Base-by-base conservation (phyloP, 192 early-diverging fungal species). In the Coemansia sp. region DNA sequence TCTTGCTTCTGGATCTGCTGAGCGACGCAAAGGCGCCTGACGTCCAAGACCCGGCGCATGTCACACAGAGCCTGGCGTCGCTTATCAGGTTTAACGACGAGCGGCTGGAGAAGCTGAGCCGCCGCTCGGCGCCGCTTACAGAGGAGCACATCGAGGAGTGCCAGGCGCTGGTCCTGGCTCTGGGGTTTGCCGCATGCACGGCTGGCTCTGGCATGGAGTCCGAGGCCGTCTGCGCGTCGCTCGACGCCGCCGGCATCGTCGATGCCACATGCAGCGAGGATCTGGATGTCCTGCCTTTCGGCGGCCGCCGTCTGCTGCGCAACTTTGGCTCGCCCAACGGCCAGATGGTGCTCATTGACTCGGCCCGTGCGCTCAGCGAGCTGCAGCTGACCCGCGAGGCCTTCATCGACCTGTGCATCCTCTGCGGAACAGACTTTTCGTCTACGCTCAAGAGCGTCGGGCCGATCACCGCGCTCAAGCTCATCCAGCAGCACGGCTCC, bases 351-450 rank as follows among this genome's bases (percentile, higher is more conserved):
- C 65, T 77, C 7, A 82, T 90, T 28, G 81, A 89, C 63, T 76
- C 83, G 2, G 32, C 69, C 19, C 46, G 62, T 27, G 86, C 83
- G 9, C 64, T 68, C 28, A 39, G 51, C 18, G 74, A 67, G 22
- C 71, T 91, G 14, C 76, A 78, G 4, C 60, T 91, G 18, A 82
- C 69, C 6, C 68, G 73, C 30, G 63, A 65, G 25, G 68, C 78
- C 6, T 91, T 89, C 64, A 55, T 86, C 6, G 88, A 92, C 62
- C 24, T 92, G 53, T 89, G 90, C 61, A 90, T 92, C 46, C 66
- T 92, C 20, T 90, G 88, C 58, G 90, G 88, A 25, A 92, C 88
- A 0, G 90, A 92, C 55, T 92, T 89, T 71, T 81, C 83, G 35
- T 76, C 81, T 7, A 89, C 82, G 1, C 72, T 91, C 7, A 72